Conservation (phyloP, 2,329 filamentous ascomycete species). For the Epichloe glyceriae region DNA sequence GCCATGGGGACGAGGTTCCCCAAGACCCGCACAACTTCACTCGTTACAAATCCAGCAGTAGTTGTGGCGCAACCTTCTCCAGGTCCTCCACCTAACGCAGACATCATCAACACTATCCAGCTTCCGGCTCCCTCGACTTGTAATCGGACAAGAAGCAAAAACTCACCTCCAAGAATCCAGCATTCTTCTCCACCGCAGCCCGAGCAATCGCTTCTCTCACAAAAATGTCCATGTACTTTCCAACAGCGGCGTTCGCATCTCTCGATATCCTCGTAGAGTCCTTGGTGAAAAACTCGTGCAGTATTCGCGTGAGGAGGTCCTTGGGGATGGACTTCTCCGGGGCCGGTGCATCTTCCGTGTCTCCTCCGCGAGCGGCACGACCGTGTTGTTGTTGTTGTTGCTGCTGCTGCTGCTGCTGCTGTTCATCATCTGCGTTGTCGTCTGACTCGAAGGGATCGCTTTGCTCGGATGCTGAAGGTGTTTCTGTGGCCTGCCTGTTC, state of each 20-base stretch:
- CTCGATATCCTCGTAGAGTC: slow-evolving; percentile 60
- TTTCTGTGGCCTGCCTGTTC: slow-evolving; percentile 11
- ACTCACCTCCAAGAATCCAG: slow-evolving; percentile 62
- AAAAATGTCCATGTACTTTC: slow-evolving; percentile 84
- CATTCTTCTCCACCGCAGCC: slow-evolving; percentile 55
- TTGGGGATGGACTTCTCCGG: slow-evolving; percentile 47
- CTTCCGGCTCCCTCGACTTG: no score
- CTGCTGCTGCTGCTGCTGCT: no score
- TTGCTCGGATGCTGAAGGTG: slow-evolving; percentile 14
- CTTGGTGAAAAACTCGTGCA: slow-evolving; percentile 68
- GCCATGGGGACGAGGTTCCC: no score
- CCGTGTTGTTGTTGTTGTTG: slow-evolving; percentile 2
- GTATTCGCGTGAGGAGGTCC: slow-evolving; percentile 59
- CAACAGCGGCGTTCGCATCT: slow-evolving; percentile 64
- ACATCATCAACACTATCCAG: neutral
- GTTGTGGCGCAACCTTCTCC: slow-evolving; percentile 73
- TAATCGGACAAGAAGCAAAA: no score
- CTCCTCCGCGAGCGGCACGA: slow-evolving; percentile 6
- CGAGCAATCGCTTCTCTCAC: slow-evolving; percentile 78
- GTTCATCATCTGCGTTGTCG: slow-evolving; percentile 15
- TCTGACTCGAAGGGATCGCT: slow-evolving; percentile 25
- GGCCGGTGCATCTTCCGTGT: slow-evolving; percentile 21
- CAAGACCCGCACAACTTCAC: neutral
- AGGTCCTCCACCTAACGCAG: slow-evolving; percentile 62
- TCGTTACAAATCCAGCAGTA: slow-evolving; percentile 56